Base-by-base conservation (phyloP, 2,329 filamentous ascomycete genomes). In the Lomentospora prolificans region DNA sequence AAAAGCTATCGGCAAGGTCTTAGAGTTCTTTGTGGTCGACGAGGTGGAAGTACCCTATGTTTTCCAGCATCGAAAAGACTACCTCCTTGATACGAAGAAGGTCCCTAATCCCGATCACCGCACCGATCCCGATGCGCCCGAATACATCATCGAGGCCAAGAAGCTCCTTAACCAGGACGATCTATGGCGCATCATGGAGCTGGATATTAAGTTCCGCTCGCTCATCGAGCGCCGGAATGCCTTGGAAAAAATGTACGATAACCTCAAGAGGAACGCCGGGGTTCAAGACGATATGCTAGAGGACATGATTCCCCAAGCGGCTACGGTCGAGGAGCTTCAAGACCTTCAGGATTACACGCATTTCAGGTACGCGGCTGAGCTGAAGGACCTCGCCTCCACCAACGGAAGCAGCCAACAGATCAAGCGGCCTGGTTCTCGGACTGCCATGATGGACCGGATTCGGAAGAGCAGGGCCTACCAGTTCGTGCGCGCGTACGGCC, bases 21-120 rank as follows among this genome's bases (percentile, higher is more conserved):
- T 99, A 39, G 89, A 96, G 64, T 96, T 97, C 67, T 90, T 99
- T 70, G 89, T 96, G 53, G 84, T 92, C 3, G 91, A 97, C 61
- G 89, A 95, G 62, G 90, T 92, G 63, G 94, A 99, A 69, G 90
- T 96, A 1, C 92, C 94, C 0, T 99, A 96, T 69, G 94, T 99
- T 62, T 96, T 96, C 70, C 92, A 96, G 69, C 94, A 99, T 66
- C 89, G 94, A 59, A 96, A 96, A 70, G 94, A 99, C 68, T 99
- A 97, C 66, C 80, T 99, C 46, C 95, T 99, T 57, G 90, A 97
- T 65, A 87, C 88, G 24, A 86, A 85, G 61, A 90, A 89, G 65
- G 78, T 80, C 5, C 72, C 77, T 55, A 78, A 84, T 73, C 67
- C 84, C 66, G 70, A 77, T 27, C 68, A 82, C 60, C 77, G 79